Base-by-base conservation (phyloP, 768 basidiomycete species). In the Mycena olivaceomarginata region DNA sequence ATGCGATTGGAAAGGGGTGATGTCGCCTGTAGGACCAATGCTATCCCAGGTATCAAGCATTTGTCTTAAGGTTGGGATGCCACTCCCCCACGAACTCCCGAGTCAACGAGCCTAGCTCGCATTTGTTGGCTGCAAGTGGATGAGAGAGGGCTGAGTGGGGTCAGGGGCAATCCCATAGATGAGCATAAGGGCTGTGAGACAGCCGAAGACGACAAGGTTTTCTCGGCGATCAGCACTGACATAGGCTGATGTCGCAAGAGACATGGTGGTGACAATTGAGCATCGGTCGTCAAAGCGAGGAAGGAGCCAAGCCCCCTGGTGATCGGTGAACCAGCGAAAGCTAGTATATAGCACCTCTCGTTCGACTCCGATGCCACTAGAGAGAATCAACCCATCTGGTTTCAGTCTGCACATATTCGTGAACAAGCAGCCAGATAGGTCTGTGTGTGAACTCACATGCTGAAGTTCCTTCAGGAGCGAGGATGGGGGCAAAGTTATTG, bases 81-180 rank as follows among this genome's bases (percentile, higher is more conserved):
- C 78, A 79, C 48, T 79, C 78, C 0, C 41, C 43, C 18, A 79
- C 45, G 16, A 72, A 67, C 0, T 46, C 57, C 9, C 48, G 56
- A 40, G 39, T 46, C 5, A 79, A 46, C 4, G 75, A 70, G 5
- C 37, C 8, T 2, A 74, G 43, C 41, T 79, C 60, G 46, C 78
- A 77, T 40, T 25, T 22, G 66, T 77, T 62, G 3, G 60, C 59
- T 60, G 66, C 45, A 15, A 79, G 37, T 79, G 75, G 16, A 79
- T 60, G 4, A 79, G 16, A 31, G 70, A 37, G 18, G 78, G 78
- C 18, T 66, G 62, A 2, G 73, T 22, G 18, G 62, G 63, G 7
- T 60, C 64, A 43, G 78, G 75, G n/a, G 73, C 57, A 22, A 64
- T 57, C 6, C 70, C 75, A 45, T 63, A 48, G 59, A 79, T 56